Conservation (phyloP, 148 eudicot genomes). For the Tetragonia tetragonoides region DNA sequence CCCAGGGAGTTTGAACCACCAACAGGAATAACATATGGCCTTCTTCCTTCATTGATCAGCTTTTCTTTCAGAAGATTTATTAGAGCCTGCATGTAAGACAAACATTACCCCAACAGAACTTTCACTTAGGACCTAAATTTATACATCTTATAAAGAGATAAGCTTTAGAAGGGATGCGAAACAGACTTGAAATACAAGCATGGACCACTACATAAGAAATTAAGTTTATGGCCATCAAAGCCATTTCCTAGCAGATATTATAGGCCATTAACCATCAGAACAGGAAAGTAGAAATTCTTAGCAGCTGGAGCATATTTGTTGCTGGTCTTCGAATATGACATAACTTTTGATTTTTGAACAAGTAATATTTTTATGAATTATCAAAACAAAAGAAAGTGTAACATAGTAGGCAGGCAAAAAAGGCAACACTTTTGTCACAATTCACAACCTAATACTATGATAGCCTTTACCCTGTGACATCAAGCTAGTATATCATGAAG, state of each 20-base stretch:
- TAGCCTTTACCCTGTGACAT: too few species aligned
- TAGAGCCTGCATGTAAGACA: conserved; percentile 62
- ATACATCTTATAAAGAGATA: background rate
- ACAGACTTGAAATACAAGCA: background rate
- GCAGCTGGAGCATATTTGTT: too few species aligned
- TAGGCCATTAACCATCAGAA: too few species aligned
- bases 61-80: conserved; percentile 78
- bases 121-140: background rate
- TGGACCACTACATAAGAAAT: background rate
- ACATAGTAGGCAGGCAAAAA: too few species aligned
- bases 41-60: conserved; percentile 80
- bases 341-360: too few species aligned
- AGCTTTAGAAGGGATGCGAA: background rate
- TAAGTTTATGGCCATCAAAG: background rate
- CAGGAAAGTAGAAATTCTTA: too few species aligned
- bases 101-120: conserved; percentile 4
- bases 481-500: too few species aligned
- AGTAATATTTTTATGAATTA: too few species aligned
- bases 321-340: too few species aligned
- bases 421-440: too few species aligned
- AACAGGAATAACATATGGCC: conserved; percentile 94
- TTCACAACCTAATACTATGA: too few species aligned
- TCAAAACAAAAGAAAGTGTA: too few species aligned
- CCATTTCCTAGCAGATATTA: background rate
- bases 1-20: conserved; percentile 98